Evolutionary conservation across 78 protist species (phyloP), one percentile per base, ranked within the genome.

Genomic region (Tieghemostelium lacteum): DNA sequence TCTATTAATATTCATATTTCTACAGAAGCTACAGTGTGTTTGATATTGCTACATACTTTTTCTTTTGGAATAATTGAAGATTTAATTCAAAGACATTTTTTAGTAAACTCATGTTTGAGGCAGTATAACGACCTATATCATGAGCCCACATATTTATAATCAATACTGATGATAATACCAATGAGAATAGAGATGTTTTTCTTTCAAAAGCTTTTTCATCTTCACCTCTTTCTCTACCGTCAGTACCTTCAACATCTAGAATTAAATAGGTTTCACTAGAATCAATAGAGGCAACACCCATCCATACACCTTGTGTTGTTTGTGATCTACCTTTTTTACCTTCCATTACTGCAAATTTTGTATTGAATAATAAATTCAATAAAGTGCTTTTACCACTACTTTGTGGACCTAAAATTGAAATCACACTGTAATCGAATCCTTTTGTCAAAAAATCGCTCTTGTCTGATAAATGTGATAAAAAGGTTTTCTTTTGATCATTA

Each of bases 181-280:
- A 72, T 37, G 98, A 93, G 86, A 98, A 97, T n/a, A 97, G 93
- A 2, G 97, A 87, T 10, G 92, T 83, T 72, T 97, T 97, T 60
- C 98, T 73, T 83, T 98, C 99, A 65, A 97, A 93, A 39, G 87
- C 73, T 75, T 92, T 83, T 26, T 92, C 95, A 22, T 95, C 96
- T 50, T 97, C 98, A 39, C 98, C 98, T 4, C 99, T 83, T 67
- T 96, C 99, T 34, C 85, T 45, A 74, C 95, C 70, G 77, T 98
- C 99, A 6, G 98, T 96, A 67, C 99, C 99, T 50, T 98, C 99
- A 57, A 96, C 96, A 52, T 98, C 99, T 40, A 97, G 64, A 31
- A 97, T 96, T 3, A 97, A 34, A 20, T 78, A 36, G 1, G 52
- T 54, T 29, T 62, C 86, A 0, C 60, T 86, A 19, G 28, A 33